Percentiles rank a stretch among this genome's conserved stretches.
Evolutionary conservation across 2,329 filamentous ascomycete genomes (phyloP).

Genomic region (Neonectria ditissima): DNA sequence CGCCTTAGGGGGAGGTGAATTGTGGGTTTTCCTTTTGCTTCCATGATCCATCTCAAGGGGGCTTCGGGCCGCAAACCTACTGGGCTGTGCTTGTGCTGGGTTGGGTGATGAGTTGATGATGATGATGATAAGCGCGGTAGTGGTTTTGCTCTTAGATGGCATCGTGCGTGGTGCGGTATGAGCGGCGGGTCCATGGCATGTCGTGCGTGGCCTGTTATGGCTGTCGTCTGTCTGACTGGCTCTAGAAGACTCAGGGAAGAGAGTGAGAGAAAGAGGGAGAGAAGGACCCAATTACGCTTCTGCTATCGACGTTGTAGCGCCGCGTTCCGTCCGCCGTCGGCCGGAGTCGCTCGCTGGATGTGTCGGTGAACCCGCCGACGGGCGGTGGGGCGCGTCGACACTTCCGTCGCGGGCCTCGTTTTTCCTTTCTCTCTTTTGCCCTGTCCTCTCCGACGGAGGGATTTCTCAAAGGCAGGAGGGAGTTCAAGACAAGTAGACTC

Average conservation of each 20-base stretch:
- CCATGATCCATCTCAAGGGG: constrained; percentile 10
- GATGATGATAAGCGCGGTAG: neutral
- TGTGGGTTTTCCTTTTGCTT: constrained; percentile 1
- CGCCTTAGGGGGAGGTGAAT: constrained; percentile 1
- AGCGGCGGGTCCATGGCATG: constrained; percentile 21
- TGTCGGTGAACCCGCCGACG: constrained; percentile 7
- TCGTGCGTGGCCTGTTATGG: constrained; percentile 14
- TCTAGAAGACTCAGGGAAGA: constrained; percentile 11
- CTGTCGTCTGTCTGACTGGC: constrained; percentile 15
- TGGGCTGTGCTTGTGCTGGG: constrained; percentile 4
- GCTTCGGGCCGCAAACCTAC: constrained; percentile 24
- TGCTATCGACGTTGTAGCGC: constrained; percentile 8
- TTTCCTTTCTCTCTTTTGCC: too few species aligned
- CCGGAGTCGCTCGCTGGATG: constrained; percentile 6
- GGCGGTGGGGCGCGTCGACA: constrained; percentile 1
- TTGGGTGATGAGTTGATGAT: constrained; percentile 11
- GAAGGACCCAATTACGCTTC: constrained; percentile 7
- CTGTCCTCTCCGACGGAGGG: too few species aligned
- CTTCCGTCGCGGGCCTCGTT: neutral
- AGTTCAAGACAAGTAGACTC: too few species aligned
- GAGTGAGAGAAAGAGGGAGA: too few species aligned
- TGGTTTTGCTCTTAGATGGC: neutral
- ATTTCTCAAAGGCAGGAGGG: too few species aligned
- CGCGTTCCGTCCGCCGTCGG: constrained; percentile 15
- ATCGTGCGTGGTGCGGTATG: constrained; percentile 1